Conservation (phyloP, 805 yeast genomes). For the Nematodospora valgi region DNA sequence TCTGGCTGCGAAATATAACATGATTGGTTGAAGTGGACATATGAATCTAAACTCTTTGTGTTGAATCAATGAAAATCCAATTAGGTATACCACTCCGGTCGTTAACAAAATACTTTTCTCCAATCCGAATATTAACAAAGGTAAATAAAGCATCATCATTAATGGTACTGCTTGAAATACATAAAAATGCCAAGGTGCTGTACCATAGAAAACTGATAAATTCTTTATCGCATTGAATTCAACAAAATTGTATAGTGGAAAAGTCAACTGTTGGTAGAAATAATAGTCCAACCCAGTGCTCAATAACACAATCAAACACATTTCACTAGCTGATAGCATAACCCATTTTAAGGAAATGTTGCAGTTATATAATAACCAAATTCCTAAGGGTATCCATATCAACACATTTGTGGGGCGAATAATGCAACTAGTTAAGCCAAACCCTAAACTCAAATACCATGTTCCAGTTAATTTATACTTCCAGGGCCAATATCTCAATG, state of each 20-base stretch:
- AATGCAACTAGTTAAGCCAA: constrained; percentile 47
- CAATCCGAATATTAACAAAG: constrained; percentile 43
- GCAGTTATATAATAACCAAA: constrained; percentile 14
- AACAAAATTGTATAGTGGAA: constrained; percentile 68
- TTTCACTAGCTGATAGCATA: constrained; percentile 17
- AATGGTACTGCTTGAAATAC: constrained; percentile 80
- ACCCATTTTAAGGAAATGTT: constrained; percentile 14
- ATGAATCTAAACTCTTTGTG: constrained; percentile 94
- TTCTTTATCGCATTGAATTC: constrained; percentile 75
- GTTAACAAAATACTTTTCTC: constrained; percentile 1
- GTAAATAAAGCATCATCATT: constrained; percentile 61
- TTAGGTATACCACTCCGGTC: constrained; percentile 36
- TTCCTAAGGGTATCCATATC: constrained; percentile 69
- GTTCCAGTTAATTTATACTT: constrained; percentile 16
- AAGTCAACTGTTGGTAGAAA: constrained; percentile 53
- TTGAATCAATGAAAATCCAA: constrained; percentile 58
- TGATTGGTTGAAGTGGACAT: constrained; percentile 75
- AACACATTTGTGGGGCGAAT: constrained; percentile 83
- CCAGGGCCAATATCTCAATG: constrained; percentile 75
- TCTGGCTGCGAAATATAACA: constrained; percentile 39
- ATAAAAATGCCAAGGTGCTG: constrained; percentile 82
- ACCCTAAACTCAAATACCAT: constrained; percentile 11
- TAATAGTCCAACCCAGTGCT: constrained; percentile 51
- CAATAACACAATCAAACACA: constrained; percentile 25
- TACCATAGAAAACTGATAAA: constrained; percentile 80